phyloP scores from a whole-genome alignment of 1,139 yeast species.

The Tardiomyces depauwii region DNA sequence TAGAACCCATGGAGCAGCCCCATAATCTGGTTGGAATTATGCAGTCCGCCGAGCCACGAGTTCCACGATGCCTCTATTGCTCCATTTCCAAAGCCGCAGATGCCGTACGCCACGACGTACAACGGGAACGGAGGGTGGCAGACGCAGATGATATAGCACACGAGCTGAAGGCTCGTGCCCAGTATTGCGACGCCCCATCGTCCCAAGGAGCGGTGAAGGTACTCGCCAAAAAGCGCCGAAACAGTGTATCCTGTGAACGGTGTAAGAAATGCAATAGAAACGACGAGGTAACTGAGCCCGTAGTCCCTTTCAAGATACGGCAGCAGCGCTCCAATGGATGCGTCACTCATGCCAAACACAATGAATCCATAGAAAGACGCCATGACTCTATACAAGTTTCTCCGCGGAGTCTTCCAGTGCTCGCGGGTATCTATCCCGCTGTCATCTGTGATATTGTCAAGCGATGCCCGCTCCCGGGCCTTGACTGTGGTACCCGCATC shows the following conservation, averaged over 20 bases:
- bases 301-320: slow-evolving; percentile 20
- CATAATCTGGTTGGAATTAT: slow-evolving; percentile 37
- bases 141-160: slow-evolving; percentile 29
- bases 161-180: slow-evolving; percentile 23
- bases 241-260: slow-evolving; percentile 27
- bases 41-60: slow-evolving; percentile 40
- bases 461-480: too few species aligned
- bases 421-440: too few species aligned
- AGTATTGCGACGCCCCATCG: slow-evolving; percentile 24
- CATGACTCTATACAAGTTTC: slow-evolving; percentile 11
- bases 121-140: slow-evolving; percentile 26
- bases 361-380: slow-evolving; percentile 18
- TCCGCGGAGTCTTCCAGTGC: slow-evolving; percentile 15
- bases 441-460: too few species aligned
- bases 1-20: slow-evolving; percentile 49
- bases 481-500: too few species aligned
- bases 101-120: slow-evolving; percentile 38
- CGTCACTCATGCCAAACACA: slow-evolving; percentile 21
- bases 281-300: slow-evolving; percentile 15
- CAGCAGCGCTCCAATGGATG: slow-evolving; percentile 18
- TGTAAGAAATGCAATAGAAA: slow-evolving; percentile 20
- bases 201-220: slow-evolving; percentile 31
- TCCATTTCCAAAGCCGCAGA: slow-evolving; percentile 47
- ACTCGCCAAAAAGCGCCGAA: slow-evolving; percentile 26
- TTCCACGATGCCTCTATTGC: slow-evolving; percentile 35